These are phyloP conservation scores for Limnomonas spitsbergensis DNA, from an alignment of 139 green algal genomes.

Conservation along the genomic window DNA sequence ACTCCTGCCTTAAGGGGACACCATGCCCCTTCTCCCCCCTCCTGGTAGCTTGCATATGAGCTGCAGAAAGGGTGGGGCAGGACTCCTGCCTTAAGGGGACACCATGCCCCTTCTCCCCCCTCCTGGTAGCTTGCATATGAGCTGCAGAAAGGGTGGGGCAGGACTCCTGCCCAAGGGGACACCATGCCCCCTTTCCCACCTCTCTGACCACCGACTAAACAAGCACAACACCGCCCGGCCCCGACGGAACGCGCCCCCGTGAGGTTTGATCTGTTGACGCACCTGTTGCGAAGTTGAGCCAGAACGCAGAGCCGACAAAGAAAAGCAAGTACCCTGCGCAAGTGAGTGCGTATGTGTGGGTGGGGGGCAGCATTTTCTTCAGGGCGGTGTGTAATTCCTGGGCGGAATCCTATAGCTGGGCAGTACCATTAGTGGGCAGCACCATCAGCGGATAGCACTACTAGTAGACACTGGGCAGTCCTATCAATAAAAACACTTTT, in stretches of 20 bases:
- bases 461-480: neutral
- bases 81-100: too few relatives aligned
- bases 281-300: conserved; percentile 19
- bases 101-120: neutral
- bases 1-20: too few relatives aligned
- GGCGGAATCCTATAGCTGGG: too few relatives aligned
- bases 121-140: neutral
- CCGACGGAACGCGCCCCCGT: neutral
- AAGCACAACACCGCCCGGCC: neutral
- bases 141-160: neutral
- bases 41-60: too few relatives aligned
- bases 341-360: neutral
- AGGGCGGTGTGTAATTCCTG: too few relatives aligned
- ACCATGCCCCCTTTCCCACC: too few relatives aligned
- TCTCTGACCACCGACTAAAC: neutral
- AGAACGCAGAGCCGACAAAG: conserved; percentile 23
- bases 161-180: neutral
- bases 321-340: conserved; percentile 27
- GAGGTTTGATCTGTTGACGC: neutral
- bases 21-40: too few relatives aligned
- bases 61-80: too few relatives aligned
- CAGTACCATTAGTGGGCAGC: too few relatives aligned
- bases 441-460: too few relatives aligned
- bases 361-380: neutral
- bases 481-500: neutral